Conservation (phyloP, 768 basidiomycete species). For the Sarcodon sp. region DNA sequence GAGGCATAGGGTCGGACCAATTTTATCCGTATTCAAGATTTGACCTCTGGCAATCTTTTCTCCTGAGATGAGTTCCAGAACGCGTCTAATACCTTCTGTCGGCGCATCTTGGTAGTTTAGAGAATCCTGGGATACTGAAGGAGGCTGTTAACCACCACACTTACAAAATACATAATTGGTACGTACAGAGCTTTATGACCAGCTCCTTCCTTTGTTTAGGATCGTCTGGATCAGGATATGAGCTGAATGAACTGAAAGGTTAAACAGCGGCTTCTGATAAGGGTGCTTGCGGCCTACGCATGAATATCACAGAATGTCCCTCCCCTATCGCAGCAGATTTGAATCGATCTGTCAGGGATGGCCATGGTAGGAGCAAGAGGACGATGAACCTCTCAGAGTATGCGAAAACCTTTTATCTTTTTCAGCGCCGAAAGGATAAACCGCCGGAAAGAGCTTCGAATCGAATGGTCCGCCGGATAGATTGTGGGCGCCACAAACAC, state of each 20-base stretch:
- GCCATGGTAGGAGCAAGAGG: too few species aligned
- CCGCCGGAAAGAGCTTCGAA: too few species aligned
- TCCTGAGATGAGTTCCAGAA: slow-evolving; percentile 69
- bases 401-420: too few species aligned
- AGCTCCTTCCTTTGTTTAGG: slow-evolving; percentile 53
- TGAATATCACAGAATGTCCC: slow-evolving; percentile 91
- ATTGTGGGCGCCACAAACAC: too few species aligned
- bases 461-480: too few species aligned
- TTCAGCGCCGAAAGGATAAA: too few species aligned
- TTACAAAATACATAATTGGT: neutral
- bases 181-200: slow-evolving; percentile 81
- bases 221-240: slow-evolving; percentile 62
- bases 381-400: too few species aligned
- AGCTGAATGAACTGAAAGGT: slow-evolving; percentile 22
- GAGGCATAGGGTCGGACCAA: slow-evolving; percentile 36
- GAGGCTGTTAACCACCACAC: neutral
- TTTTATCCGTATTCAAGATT: slow-evolving; percentile 65
- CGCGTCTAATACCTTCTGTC: slow-evolving; percentile 83
- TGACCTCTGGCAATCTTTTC: slow-evolving; percentile 52
- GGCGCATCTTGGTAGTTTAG: slow-evolving; percentile 86
- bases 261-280: neutral
- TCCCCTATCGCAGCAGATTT: slow-evolving; percentile 81
- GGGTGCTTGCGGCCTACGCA: slow-evolving; percentile 33
- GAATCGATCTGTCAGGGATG: slow-evolving; percentile 64
- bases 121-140: slow-evolving; percentile 77